A percentile compares a stretch with the other conserved stretches of the same genome.
Evolutionary conservation across 352 stramenopile species (phyloP).

Genomic region (Pythium sukuiense): DNA sequence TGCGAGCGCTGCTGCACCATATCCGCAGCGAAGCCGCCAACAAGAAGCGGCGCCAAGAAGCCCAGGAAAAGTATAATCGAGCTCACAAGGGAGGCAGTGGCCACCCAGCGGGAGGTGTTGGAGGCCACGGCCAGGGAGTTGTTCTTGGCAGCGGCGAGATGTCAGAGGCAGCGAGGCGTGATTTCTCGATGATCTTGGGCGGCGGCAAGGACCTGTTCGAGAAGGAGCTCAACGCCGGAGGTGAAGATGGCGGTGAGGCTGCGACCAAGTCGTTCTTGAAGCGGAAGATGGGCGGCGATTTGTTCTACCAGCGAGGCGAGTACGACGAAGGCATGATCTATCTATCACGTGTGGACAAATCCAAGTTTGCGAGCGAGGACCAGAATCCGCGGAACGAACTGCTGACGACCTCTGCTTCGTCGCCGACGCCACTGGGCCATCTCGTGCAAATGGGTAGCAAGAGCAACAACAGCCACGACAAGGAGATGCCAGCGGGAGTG

Average conservation of each 20-base stretch:
- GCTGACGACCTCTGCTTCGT: constrained; percentile 39
- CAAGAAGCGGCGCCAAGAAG: constrained; percentile 79
- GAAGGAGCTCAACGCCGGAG: constrained; percentile 9
- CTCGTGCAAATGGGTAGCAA: constrained; percentile 42
- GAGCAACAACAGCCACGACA: constrained; percentile 23
- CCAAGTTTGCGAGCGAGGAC: constrained; percentile 55
- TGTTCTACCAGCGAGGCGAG: constrained; percentile 85
- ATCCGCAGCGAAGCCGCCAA: constrained; percentile 77
- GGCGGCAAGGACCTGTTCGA: constrained; percentile 23
- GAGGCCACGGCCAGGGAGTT: constrained; percentile 4
- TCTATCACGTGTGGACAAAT: constrained; percentile 76
- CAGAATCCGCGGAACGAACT: constrained; percentile 60
- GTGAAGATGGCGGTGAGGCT: background rate
- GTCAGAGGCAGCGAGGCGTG: constrained; percentile 38
- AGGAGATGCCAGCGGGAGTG: background rate
- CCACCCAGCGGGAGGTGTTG: constrained; percentile 5
- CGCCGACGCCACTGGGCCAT: constrained; percentile 46
- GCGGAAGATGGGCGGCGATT: constrained; percentile 53
- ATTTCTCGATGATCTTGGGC: constrained; percentile 64
- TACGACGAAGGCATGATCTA: constrained; percentile 89
- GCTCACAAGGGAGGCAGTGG: constrained; percentile 23
- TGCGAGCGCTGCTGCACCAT: constrained; percentile 83
- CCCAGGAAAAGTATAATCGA: constrained; percentile 70
- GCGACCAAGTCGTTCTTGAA: constrained; percentile 23
- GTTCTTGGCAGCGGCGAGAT: constrained; percentile 25